Evolutionary conservation across 2,329 filamentous ascomycete genomes (phyloP), one percentile per base, ranked within the genome.

Genomic region (Rhynchosporium graminicola): DNA sequence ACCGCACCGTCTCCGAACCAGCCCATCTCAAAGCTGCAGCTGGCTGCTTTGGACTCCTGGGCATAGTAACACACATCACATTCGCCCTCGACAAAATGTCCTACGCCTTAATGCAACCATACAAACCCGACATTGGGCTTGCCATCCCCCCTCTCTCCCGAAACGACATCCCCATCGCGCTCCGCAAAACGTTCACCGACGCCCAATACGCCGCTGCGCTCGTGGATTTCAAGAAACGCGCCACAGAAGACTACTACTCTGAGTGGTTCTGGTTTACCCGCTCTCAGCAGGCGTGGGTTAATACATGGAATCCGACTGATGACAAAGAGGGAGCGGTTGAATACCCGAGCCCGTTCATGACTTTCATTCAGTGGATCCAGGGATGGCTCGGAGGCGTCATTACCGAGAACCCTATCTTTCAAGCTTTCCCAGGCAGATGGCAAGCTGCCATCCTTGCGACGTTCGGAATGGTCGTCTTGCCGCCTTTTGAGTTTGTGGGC

Each of bases 201-300:
- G 69, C 72, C 26, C 68, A 76, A 58, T 71, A 76, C n/a, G 69
- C 69, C 9, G 64, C 65, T 1, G 76, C 78, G 1, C 71, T 75
- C 4, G 64, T 47, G 4, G 71, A 74, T 0, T 82, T 81, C 62
- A 74, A 78, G 62, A 64, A 70, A 1, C 71, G 74, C 2, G 77
- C 77, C 13, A 68, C 68, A 0, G 74, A 77, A 36, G 74, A 77
- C 55, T 81, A 79, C 64, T 81, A 81, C 60, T 70, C 73, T 28
- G 79, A 82, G 65, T 81, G 78, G 78, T 82, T 82, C 66, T 82
- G 79, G 80, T 82, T 81, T 63, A 76, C 80, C 0, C 80, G 79
- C 60, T 76, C 77, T 26, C 73, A 76, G 56, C 73, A 77, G 47
- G 74, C 75, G 4, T 80, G 79, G 78, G 75, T 80, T 20, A 80